Evolutionary conservation across 805 yeast species (phyloP).

Genomic region (Hyphopichia homilentoma): DNA sequence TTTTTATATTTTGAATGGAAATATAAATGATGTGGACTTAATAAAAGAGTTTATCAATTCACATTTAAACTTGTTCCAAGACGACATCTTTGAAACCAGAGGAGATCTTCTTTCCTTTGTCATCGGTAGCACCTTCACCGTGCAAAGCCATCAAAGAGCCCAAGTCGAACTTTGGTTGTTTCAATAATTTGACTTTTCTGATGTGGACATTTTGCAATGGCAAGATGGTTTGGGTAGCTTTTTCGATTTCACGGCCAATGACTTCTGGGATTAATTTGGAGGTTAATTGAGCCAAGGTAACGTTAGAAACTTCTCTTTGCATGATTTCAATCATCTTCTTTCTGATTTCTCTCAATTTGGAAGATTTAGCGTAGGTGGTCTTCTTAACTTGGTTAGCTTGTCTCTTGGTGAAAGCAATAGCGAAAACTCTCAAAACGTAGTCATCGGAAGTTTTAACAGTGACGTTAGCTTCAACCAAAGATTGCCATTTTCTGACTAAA

Average conservation of each 20-base stretch:
- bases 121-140: conserved; percentile 88
- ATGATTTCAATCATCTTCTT: conserved; percentile 95
- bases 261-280: conserved; percentile 98
- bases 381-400: conserved; percentile 95
- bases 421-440: conserved; percentile 93
- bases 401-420: conserved; percentile 98
- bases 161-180: conserved; percentile 98
- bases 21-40: no score
- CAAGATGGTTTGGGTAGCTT: conserved; percentile 90
- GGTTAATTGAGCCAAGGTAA: conserved; percentile 93
- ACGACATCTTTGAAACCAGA: conserved; percentile 98
- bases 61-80: conserved; percentile 84
- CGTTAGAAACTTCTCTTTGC: conserved; percentile 93
- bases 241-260: conserved; percentile 97
- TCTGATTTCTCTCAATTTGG: conserved; percentile 96
- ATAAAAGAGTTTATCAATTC: conserved; percentile 1
- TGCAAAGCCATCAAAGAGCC: conserved; percentile 95
- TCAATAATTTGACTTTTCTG: conserved; percentile 97
- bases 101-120: conserved; percentile 98
- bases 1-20: no score
- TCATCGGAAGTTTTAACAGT: conserved; percentile 98
- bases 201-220: conserved; percentile 98
- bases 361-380: conserved; percentile 96
- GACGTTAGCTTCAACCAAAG: conserved; percentile 95
- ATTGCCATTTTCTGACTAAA: conserved; percentile 98